Evolutionary conservation across 108 stramenopile genomes (phyloP).

Genomic region (Pseudonitzschia multiseries): DNA sequence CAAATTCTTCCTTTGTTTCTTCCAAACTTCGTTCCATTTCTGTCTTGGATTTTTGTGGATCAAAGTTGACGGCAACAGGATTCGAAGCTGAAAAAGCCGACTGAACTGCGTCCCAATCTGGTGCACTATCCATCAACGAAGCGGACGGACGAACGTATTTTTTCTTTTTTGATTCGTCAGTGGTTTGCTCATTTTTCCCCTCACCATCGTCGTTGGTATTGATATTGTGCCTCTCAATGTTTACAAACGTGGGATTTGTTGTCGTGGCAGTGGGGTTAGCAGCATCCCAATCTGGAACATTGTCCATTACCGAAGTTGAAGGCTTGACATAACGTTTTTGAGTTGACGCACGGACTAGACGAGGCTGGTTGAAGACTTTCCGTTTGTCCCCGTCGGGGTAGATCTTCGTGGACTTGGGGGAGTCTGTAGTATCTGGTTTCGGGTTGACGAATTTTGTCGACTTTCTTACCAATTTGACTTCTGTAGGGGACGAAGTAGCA

Average conservation of each 20-base stretch:
- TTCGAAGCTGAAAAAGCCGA: slow-evolving; percentile 1
- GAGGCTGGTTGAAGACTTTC: neutral
- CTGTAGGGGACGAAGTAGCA: neutral
- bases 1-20: neutral
- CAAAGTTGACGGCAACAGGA: slow-evolving; percentile 1
- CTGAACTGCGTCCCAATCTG: slow-evolving; percentile 3
- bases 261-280: neutral
- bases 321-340: slow-evolving; percentile 10
- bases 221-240: neutral
- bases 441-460: neutral
- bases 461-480: neutral
- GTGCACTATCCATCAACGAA: slow-evolving; percentile 5
- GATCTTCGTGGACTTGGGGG: neutral
- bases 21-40: neutral
- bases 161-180: neutral
- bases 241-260: slow-evolving; percentile 6
- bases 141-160: slow-evolving; percentile 3
- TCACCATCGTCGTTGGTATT: neutral
- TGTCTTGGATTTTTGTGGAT: neutral
- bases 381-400: slow-evolving; percentile 10
- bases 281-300: slow-evolving; percentile 7
- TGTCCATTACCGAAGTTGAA: slow-evolving; percentile 8
- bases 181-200: neutral
- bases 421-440: neutral
- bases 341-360: slow-evolving; percentile 10